Base-by-base conservation (phyloP, 768 basidiomycete genomes). In the Cyclocybe aegerita region DNA sequence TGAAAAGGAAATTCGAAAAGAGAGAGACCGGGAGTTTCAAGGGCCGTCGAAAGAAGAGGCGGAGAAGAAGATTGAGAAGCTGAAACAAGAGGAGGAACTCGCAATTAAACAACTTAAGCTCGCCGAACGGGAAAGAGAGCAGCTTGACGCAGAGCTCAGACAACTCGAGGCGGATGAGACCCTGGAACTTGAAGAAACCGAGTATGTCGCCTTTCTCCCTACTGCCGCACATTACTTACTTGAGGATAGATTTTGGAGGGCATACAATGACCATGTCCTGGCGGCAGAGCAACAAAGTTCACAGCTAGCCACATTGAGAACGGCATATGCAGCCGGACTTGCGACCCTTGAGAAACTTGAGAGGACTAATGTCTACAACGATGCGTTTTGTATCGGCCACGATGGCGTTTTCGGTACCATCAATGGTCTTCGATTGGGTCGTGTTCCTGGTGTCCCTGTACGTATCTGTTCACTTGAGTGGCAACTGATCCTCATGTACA, bases 321-420 rank as follows among this genome's bases (percentile, higher is more conserved):
- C 89, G 8, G 87, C 90, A 6, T 90, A 92, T 58, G 83, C 85
- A 15, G 81, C 86, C 16, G 91, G 91, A 60, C 78, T 86, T 14
- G 80, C 78, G 9, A 86, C 85, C 3, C 76, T 90, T 11, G 90
- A 93, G 63, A 89, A 90, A 66, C 77, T 97, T 9, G 89, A 93
- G 63, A 81, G 88, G 46, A 93, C 93, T 2, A 97, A 97, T 62
- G 93, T 97, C 16, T 96, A 96, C 72, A 93, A 93, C 53, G 93
- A 97, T 60, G 90, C 93, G 0, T 97, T 97, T 63, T 94, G 92
- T 61, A 95, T 96, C 57, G 93, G 93, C 2, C 92, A 94, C 54
- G 93, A 96, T 60, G 91, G 92, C 4, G 88, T 90, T 1, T 93
- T 98, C 61, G 97, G 93, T 1, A 98, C 96, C n/a, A 98, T 99